Conservation (phyloP, 805 yeast species). For the Lipomyces kockii region DNA sequence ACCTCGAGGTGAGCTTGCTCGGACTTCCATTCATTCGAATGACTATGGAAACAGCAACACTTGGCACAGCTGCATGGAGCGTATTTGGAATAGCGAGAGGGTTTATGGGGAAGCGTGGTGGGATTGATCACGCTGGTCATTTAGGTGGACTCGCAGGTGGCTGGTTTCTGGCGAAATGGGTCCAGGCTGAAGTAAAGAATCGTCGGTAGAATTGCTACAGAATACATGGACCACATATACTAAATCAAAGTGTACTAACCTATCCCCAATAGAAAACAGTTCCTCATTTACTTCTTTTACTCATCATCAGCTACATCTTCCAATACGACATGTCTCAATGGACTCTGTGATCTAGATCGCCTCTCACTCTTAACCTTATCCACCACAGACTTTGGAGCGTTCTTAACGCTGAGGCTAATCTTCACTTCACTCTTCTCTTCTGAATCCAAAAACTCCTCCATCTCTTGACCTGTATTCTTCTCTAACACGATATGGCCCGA, state of each 20-base stretch:
- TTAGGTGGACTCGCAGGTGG: conserved; percentile 31
- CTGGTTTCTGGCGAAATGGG: conserved; percentile 4
- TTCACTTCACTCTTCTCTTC: conserved; percentile 28
- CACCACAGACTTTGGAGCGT: neutral
- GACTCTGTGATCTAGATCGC: conserved; percentile 21
- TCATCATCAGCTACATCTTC: conserved; percentile 33
- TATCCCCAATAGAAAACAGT: neutral
- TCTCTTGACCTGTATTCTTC: conserved; percentile 25
- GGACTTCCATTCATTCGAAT: conserved; percentile 17
- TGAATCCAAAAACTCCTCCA: conserved; percentile 29
- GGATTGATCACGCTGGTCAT: conserved; percentile 34
- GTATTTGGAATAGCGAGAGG: conserved; percentile 9
- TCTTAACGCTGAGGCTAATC: neutral
- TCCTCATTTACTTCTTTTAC: neutral
- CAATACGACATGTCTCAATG: conserved; percentile 33
- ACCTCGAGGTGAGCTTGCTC: conserved; percentile 13
- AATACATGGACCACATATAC: neutral
- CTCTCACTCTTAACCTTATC: conserved; percentile 12
- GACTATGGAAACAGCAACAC: conserved; percentile 10
- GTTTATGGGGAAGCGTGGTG: conserved; percentile 7
- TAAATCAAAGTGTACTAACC: neutral
- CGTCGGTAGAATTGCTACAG: neutral
- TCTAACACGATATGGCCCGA: conserved; percentile 30
- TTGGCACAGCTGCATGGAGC: conserved; percentile 21
- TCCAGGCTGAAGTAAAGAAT: neutral